Percentiles rank a stretch among this genome's conserved stretches.
phyloP scores from a whole-genome alignment of 1,284 basidiomycete species.

The Austropuccinia psidii region DNA sequence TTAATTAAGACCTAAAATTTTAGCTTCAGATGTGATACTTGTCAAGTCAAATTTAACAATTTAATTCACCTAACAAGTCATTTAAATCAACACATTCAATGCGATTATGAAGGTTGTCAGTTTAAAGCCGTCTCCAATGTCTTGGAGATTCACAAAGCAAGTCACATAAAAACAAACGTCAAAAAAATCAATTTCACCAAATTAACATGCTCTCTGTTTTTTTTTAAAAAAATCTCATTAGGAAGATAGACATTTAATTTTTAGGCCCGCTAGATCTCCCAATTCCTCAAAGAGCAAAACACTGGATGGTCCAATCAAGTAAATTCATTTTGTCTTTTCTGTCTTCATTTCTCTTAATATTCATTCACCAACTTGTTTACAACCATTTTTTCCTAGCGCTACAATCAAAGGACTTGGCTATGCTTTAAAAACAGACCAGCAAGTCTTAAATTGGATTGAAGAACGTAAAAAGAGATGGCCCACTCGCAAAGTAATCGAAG shows the following conservation, averaged over 20 bases:
- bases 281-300: not conserved
- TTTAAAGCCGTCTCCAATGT: constrained; percentile 9
- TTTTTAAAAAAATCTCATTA: not conserved
- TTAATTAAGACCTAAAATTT: not conserved
- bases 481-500: not conserved
- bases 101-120: constrained; percentile 16
- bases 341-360: not conserved
- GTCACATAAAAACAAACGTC: not conserved
- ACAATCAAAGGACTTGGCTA: constrained; percentile 33
- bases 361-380: not conserved
- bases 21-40: constrained; percentile 7
- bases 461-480: constrained; percentile 34
- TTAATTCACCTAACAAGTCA: constrained; percentile 1
- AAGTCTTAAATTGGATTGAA: constrained; percentile 21
- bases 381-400: not conserved
- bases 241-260: constrained; percentile 30
- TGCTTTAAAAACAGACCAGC: constrained; percentile 20
- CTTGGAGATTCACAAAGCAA: constrained; percentile 16
- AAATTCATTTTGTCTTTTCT: not conserved
- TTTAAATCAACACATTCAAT: constrained; percentile 6
- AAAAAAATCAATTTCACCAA: not conserved
- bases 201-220: not conserved
- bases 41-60: constrained; percentile 7
- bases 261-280: constrained; percentile 21
- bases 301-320: constrained; percentile 27